phyloP scores from a whole-genome alignment of 805 yeast species.

The Starmerella powellii region DNA sequence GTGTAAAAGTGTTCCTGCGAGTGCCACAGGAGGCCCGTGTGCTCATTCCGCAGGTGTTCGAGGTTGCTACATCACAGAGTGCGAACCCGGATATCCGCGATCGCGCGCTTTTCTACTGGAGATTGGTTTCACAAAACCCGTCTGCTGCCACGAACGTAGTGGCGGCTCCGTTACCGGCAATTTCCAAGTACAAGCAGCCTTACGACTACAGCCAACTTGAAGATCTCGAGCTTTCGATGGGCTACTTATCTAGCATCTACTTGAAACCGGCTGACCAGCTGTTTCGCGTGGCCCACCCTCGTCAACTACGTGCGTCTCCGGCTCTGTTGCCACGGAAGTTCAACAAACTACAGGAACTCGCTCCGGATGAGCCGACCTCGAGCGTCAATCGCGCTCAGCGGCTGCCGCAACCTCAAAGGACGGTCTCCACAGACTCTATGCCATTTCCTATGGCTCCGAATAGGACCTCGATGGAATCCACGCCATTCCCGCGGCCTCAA shows the following conservation, averaged over 20 bases:
- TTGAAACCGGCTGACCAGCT: constrained; percentile 73
- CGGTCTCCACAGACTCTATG: neutral
- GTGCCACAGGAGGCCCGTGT: constrained; percentile 42
- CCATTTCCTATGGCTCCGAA: too few species aligned
- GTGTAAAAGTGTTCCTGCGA: constrained; percentile 53
- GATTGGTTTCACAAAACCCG: constrained; percentile 44
- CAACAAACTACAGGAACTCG: neutral
- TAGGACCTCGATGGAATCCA: too few species aligned
- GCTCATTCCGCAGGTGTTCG: constrained; percentile 48
- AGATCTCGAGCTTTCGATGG: constrained; percentile 71
- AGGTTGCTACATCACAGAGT: constrained; percentile 57
- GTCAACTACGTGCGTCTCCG: constrained; percentile 19
- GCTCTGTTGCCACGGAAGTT: constrained; percentile 21
- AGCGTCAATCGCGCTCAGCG: too few species aligned
- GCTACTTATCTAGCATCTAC: constrained; percentile 71
- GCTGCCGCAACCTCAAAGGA: neutral
- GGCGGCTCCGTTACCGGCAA: constrained; percentile 47
- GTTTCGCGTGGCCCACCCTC: constrained; percentile 38
- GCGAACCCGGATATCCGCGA: constrained; percentile 81
- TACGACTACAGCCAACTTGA: constrained; percentile 61
- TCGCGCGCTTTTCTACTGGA: constrained; percentile 76
- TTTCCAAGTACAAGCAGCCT: constrained; percentile 54
- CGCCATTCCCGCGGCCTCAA: neutral
- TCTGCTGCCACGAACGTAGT: constrained; percentile 42
- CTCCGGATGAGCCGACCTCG: constrained; percentile 1